These are phyloP conservation scores for Pholiota adiposa DNA, from an alignment of 1,284 basidiomycete genomes.

Conservation along the genomic window DNA sequence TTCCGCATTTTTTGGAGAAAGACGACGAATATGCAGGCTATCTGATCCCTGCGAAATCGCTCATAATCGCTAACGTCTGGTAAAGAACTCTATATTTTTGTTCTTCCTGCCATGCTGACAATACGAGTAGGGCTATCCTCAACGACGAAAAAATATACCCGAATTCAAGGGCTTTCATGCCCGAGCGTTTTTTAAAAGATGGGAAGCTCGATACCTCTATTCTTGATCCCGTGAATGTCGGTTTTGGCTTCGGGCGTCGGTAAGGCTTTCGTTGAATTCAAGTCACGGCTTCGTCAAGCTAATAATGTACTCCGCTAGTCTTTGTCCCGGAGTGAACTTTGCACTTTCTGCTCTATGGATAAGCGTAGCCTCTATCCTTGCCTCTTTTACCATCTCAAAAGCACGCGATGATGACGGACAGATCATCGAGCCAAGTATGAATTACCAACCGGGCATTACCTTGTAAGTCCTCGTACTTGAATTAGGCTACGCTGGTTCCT, in stretches of 20 bases:
- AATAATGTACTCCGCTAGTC: conserved; percentile 20
- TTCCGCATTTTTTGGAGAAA: conserved; percentile 24
- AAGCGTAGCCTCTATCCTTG: conserved; percentile 39
- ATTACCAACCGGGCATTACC: conserved; percentile 37
- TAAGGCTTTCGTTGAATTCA: conserved; percentile 3
- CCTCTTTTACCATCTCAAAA: conserved; percentile 41
- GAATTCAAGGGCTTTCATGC: conserved; percentile 42
- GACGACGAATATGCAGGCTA: conserved; percentile 33
- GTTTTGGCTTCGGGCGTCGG: conserved; percentile 44
- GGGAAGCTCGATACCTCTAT: conserved; percentile 34
- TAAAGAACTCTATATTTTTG: conserved; percentile 1
- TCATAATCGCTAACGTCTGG: conserved; percentile 26
- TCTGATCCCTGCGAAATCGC: conserved; percentile 27
- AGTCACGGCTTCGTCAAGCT: neutral
- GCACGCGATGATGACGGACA: conserved; percentile 38
- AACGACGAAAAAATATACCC: conserved; percentile 41
- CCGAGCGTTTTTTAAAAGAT: conserved; percentile 40
- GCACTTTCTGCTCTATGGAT: conserved; percentile 43
- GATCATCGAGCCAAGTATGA: conserved; percentile 36
- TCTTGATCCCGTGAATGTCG: conserved; percentile 32
- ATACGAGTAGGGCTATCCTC: conserved; percentile 38
- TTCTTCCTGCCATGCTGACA: neutral
- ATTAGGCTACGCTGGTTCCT: neutral
- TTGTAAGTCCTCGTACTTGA: conserved; percentile 33
- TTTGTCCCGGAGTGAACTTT: conserved; percentile 45